Evolutionary conservation across 371 early-diverging fungal species (phyloP), one percentile per base, ranked within the genome.

Genomic region (Modicella reniformis): DNA sequence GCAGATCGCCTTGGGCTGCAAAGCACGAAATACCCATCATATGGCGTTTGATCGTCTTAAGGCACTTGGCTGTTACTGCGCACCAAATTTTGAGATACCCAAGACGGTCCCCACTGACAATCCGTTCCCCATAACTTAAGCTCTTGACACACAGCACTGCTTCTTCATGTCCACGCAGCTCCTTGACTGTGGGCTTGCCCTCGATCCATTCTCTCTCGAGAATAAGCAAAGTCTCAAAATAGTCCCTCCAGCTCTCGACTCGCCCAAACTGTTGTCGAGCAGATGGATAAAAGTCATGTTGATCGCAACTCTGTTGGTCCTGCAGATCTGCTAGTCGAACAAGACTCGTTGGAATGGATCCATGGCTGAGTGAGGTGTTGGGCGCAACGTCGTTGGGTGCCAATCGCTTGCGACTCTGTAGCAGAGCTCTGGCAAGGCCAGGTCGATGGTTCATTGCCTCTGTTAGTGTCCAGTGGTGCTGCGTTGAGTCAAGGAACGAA

Each of bases 11-110:
- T 10, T 72, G 77, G 23, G 56, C 56, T 1, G 56, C 65, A n/a
- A 76, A 32, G 15, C 64, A 59, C 12, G 77, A 72, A 26, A 76
- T 52, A 10, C 79, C 79, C 79, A 77, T 77, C 65, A 68, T 61
- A 30, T 69, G 77, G 13, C 59, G 62, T 26, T 68, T 64, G 7
- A 57, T 56, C 0, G 49, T 61, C 32, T 59, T 55, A 26, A 77
- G 70, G 40, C 69, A 69, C 5, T 25, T 40, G 0, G 69, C 72
- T 21, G 79, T 77, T 9, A 52, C 28, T 7, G 72, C 50, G 49
- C 72, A 72, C 79, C 79, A 77, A 3, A 77, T 40, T 23, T 32
- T 56, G 15, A 77, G 59, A 32, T 48, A 52, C 0, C 79, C 79
- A 3, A 62, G 32, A 2, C 69, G 72, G 48, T 77, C 79, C 10